phyloP scores from a whole-genome alignment of 768 basidiomycete genomes.

The Sporobolomyces phaffii region DNA sequence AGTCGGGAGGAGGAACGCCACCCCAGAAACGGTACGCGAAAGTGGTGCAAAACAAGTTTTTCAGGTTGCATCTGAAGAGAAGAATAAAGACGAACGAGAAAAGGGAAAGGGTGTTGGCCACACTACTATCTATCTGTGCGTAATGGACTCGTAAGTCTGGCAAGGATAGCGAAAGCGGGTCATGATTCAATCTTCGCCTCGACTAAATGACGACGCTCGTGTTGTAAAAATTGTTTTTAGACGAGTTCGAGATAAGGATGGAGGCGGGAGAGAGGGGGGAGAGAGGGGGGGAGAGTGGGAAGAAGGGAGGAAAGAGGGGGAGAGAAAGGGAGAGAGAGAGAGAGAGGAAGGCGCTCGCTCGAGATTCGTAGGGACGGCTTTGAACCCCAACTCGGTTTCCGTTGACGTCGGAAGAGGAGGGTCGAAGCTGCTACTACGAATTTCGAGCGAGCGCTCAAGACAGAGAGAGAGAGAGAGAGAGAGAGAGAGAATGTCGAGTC shows the following conservation, averaged over 20 bases:
- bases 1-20: too few species aligned
- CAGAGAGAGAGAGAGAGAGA: background rate
- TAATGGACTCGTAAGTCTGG: conserved; percentile 13
- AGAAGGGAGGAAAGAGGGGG: background rate
- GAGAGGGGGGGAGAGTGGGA: background rate
- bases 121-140: conserved; percentile 18
- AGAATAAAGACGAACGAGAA: too few species aligned
- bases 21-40: too few species aligned
- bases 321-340: background rate
- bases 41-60: too few species aligned
- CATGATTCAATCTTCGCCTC: background rate
- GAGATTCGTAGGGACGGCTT: background rate
- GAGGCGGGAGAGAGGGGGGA: conserved; percentile 2
- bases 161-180: conserved; percentile 19
- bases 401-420: background rate
- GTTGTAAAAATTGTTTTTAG: background rate
- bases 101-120: background rate
- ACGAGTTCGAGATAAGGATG: conserved; percentile 31
- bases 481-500: background rate
- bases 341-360: background rate
- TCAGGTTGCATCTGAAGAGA: too few species aligned
- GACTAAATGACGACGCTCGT: conserved; percentile 8
- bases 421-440: background rate
- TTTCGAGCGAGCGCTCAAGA: background rate
- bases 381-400: too few species aligned